phyloP scores from a whole-genome alignment of 495 filamentous ascomycete genomes.

The Bathelium albidoporum region DNA sequence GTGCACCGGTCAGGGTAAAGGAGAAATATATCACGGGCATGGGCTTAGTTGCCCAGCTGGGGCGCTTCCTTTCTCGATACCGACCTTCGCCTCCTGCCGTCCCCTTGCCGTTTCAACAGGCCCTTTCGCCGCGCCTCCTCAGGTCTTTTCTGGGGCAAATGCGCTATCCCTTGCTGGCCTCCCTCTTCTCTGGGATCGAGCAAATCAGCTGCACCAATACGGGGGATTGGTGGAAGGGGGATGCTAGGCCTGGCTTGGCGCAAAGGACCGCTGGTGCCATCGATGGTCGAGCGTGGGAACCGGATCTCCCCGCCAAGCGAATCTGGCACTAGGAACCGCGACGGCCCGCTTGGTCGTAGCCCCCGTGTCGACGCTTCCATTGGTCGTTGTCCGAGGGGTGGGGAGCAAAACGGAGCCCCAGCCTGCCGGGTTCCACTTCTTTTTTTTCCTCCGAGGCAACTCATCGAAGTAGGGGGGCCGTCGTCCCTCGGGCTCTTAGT shows the following conservation, averaged over 20 bases:
- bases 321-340: background rate
- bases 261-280: no score
- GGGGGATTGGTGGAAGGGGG: no score
- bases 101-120: background rate
- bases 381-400: no score
- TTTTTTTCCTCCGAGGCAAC: background rate
- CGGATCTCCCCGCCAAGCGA: background rate
- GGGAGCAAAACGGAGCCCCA: no score
- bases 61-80: background rate
- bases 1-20: no score
- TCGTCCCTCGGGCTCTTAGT: background rate
- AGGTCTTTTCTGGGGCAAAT: background rate
- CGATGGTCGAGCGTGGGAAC: background rate
- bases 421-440: background rate
- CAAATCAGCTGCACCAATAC: no score
- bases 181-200: no score
- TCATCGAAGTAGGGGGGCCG: background rate
- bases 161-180: no score
- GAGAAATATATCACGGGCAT: no score
- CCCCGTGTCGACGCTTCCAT: no score
- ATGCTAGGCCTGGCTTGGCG: no score
- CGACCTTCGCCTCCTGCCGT: background rate
- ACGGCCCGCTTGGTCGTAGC: slow-evolving; percentile 1
- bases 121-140: background rate
- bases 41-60: no score